phyloP scores from a whole-genome alignment of 2,329 filamentous ascomycete genomes.

The Fusarium sp. region DNA sequence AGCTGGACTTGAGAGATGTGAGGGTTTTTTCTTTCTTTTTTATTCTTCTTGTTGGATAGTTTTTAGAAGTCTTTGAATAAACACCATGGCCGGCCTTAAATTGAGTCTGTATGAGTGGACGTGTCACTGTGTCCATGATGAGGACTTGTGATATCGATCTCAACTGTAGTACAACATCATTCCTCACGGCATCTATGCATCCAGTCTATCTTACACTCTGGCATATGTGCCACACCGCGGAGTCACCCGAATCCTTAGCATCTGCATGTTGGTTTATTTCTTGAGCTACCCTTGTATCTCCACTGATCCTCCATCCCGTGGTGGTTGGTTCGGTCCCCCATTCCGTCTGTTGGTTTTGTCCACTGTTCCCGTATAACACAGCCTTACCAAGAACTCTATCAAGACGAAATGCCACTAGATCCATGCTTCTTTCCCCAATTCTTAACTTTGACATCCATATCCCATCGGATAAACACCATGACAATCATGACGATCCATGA shows the following conservation, averaged over 20 bases:
- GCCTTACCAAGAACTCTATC: not conserved
- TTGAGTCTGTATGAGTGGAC: not conserved
- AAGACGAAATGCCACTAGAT: constrained; percentile 6
- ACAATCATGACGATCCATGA: constrained; percentile 34
- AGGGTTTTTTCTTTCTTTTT: not conserved
- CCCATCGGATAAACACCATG: constrained; percentile 34
- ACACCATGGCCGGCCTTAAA: not conserved
- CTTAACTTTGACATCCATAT: constrained; percentile 30
- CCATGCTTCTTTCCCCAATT: constrained; percentile 30
- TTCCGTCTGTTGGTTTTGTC: not conserved
- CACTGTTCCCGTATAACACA: not conserved
- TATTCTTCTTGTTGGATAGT: not conserved
- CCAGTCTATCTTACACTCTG: not conserved
- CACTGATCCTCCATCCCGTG: not conserved
- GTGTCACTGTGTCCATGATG: not conserved
- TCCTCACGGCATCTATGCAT: not conserved
- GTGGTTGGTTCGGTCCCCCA: not conserved
- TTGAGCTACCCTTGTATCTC: not conserved
- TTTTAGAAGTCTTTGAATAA: not conserved
- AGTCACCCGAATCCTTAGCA: not conserved
- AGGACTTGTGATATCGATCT: fast-evolving
- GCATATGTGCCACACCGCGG: not conserved
- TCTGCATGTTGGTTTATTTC: not conserved
- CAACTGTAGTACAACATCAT: not conserved
- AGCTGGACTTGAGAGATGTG: not conserved